These are phyloP conservation scores for Flaveria brownii DNA, from an alignment of 129 eudicot species.

Conservation along the genomic window DNA sequence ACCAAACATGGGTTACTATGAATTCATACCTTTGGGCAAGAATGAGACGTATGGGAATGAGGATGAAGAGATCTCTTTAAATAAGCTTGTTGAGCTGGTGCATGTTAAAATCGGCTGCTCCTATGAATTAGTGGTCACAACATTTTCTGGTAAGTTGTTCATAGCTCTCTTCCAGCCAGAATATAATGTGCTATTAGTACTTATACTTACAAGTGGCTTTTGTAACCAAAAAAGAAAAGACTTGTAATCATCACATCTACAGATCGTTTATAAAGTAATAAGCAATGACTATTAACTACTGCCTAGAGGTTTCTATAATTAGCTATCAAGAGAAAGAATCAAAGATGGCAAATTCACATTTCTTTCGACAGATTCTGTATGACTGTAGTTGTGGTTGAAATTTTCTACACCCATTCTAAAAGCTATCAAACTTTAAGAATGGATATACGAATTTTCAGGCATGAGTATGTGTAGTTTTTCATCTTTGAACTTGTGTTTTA, in stretches of 20 bases:
- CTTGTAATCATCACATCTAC: not conserved
- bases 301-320: not conserved
- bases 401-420: not conserved
- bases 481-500: conserved; percentile 7
- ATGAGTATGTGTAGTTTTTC: conserved; percentile 13
- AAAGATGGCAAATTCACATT: not conserved
- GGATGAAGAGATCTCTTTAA: conserved; percentile 57
- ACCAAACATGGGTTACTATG: conserved; percentile 85
- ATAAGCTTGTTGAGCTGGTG: conserved; percentile 60
- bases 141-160: conserved; percentile 65
- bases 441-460: not conserved
- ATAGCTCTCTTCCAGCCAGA: not conserved
- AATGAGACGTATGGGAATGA: conserved; percentile 48
- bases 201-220: not conserved
- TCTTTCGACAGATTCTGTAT: conserved; percentile 9
- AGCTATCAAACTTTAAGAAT: not conserved
- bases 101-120: conserved; percentile 59
- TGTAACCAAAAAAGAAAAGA: not conserved
- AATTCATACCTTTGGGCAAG: conserved; percentile 69
- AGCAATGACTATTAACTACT: not conserved
- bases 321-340: conserved; percentile 6
- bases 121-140: conserved; percentile 85
- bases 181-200: not conserved
- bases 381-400: conserved; percentile 20
- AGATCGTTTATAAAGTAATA: not conserved